Evolutionary conservation across 1,284 basidiomycete species (phyloP).

Genomic region (Moniliophthora roreri): DNA sequence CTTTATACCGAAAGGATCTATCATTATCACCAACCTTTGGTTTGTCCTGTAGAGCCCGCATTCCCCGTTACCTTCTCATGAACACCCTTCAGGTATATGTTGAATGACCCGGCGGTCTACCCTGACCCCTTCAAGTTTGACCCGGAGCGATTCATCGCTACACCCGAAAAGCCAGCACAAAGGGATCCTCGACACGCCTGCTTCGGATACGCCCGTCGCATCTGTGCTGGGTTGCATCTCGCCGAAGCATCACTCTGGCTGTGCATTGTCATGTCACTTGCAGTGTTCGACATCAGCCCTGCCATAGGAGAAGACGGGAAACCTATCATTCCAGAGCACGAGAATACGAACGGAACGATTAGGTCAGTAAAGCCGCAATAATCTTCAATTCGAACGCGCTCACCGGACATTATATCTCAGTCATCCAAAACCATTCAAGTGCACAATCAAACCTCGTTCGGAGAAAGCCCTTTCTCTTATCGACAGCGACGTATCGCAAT

Average conservation of each 20-base stretch:
- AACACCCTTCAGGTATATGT: slow-evolving; percentile 13
- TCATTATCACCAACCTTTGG: slow-evolving; percentile 26
- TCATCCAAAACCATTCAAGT: slow-evolving; percentile 16
- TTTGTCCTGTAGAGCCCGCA: background rate
- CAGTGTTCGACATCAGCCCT: slow-evolving; percentile 17
- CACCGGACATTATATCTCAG: slow-evolving; percentile 6
- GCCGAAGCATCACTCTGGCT: slow-evolving; percentile 19
- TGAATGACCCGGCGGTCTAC: slow-evolving; percentile 16
- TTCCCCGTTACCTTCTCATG: background rate
- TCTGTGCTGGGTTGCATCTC: slow-evolving; percentile 18
- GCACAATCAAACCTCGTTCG: slow-evolving; percentile 13
- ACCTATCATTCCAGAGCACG: slow-evolving; percentile 16
- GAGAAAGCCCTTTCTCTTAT: slow-evolving; percentile 16
- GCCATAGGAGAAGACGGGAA: slow-evolving; percentile 13
- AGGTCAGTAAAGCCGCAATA: slow-evolving; percentile 8
- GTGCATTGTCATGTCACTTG: slow-evolving; percentile 13
- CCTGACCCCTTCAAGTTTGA: slow-evolving; percentile 17
- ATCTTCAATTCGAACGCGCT: background rate
- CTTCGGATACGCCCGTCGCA: slow-evolving; percentile 17
- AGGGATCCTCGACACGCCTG: slow-evolving; percentile 15
- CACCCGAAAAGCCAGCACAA: slow-evolving; percentile 11
- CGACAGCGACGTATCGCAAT: slow-evolving; percentile 7
- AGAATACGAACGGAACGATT: slow-evolving; percentile 17
- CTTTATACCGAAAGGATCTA: slow-evolving; percentile 25
- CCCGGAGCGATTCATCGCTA: slow-evolving; percentile 15